Evolutionary conservation across 2,329 filamentous ascomycete species (phyloP).

Genomic region (Sphaerulina vaccinii): DNA sequence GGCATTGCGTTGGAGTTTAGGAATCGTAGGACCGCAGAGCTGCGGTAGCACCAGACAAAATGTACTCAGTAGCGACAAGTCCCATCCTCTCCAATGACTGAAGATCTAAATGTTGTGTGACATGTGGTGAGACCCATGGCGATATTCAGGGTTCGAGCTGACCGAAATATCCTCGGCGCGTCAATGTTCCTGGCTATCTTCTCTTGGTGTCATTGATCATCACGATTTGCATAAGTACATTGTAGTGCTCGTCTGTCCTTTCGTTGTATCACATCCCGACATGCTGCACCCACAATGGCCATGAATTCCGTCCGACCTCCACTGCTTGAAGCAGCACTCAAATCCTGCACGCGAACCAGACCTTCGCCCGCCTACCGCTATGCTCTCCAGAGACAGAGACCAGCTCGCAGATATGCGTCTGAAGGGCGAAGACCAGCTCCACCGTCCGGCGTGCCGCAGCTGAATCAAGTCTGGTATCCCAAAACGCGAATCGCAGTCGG

Average conservation of each 20-base stretch:
- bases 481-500: conserved; percentile 48
- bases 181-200: no score
- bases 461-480: conserved; percentile 39
- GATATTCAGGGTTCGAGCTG: no score
- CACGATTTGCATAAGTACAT: no score
- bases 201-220: no score
- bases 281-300: not conserved
- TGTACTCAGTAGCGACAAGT: conserved; percentile 16
- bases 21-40: conserved; percentile 7
- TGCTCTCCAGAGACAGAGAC: conserved; percentile 19
- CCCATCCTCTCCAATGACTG: not conserved
- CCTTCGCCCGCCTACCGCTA: conserved; percentile 25
- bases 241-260: no score
- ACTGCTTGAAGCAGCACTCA: conserved; percentile 26
- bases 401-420: conserved; percentile 30
- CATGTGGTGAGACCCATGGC: no score
- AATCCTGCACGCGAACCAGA: conserved; percentile 24
- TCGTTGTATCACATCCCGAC: no score
- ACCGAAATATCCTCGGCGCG: no score
- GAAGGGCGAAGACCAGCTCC: conserved; percentile 26
- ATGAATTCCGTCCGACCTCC: conserved; percentile 28
- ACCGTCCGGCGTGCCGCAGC: conserved; percentile 36
- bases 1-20: conserved; percentile 19
- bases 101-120: no score
- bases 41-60: conserved; percentile 12